phyloP scores from a whole-genome alignment of 2,329 filamentous ascomycete genomes.

The Endothia cerciana region DNA sequence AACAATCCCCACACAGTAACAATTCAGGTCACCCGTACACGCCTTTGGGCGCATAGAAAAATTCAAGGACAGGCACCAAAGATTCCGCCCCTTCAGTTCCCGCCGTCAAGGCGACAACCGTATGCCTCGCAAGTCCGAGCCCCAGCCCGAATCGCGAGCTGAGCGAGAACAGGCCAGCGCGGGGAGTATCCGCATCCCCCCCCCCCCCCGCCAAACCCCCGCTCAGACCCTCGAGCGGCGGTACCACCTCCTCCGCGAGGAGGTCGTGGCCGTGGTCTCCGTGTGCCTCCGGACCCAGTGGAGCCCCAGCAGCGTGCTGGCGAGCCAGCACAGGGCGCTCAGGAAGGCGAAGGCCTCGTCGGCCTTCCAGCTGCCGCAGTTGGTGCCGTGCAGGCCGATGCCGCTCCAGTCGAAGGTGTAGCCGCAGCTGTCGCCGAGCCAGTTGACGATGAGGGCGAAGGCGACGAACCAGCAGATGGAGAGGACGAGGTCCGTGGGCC shows the following conservation, averaged over 20 bases:
- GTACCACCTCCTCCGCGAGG: constrained; percentile 48
- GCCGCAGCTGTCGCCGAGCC: constrained; percentile 55
- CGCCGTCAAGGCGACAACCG: neutral
- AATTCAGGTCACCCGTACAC: neutral
- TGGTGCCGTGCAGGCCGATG: constrained; percentile 51
- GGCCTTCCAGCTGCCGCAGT: constrained; percentile 72
- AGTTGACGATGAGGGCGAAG: constrained; percentile 68
- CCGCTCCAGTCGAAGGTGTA: constrained; percentile 63
- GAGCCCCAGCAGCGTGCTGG: constrained; percentile 61
- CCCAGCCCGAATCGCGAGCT: neutral
- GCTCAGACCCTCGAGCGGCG: constrained; percentile 47
- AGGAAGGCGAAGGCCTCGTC: constrained; percentile 74
- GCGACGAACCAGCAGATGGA: constrained; percentile 71
- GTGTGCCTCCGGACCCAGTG: constrained; percentile 55
- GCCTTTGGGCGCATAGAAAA: neutral
- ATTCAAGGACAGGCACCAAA: neutral
- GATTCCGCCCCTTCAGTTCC: neutral
- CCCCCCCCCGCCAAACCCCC: too few relatives aligned
- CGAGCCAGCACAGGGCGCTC: constrained; percentile 72
- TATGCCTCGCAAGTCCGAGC: neutral
- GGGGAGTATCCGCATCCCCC: neutral
- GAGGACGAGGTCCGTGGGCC: constrained; percentile 71
- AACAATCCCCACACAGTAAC: neutral
- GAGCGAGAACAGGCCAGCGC: neutral
- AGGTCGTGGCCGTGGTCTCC: constrained; percentile 36